Percentiles rank a stretch among this genome's conserved stretches.
These are phyloP conservation scores for Kodamaea neixiangensis DNA, from an alignment of 805 yeast genomes.

Conservation along the genomic window DNA sequence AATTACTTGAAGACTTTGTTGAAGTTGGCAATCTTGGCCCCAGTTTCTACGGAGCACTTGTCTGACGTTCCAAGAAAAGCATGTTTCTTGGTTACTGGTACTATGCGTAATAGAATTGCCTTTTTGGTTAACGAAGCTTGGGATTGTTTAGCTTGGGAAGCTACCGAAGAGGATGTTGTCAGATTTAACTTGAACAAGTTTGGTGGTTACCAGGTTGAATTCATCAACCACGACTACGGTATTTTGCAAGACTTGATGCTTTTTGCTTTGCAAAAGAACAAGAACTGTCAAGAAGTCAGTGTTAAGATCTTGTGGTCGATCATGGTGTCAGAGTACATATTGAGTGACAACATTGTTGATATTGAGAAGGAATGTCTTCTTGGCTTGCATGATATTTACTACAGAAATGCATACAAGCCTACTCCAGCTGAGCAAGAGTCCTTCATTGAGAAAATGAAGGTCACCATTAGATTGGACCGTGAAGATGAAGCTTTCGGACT, in stretches of 20 bases:
- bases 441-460: conserved; percentile 52
- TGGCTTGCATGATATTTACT: conserved; percentile 66
- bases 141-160: conserved; percentile 71
- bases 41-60: conserved; percentile 68
- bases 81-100: conserved; percentile 61
- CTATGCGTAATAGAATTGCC: conserved; percentile 62
- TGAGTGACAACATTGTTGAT: conserved; percentile 57
- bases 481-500: conserved; percentile 63
- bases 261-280: conserved; percentile 67
- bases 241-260: conserved; percentile 65
- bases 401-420: conserved; percentile 58
- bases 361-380: conserved; percentile 63
- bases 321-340: conserved; percentile 63
- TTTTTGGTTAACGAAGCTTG: conserved; percentile 60
- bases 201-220: conserved; percentile 72
- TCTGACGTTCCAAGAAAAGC: conserved; percentile 75
- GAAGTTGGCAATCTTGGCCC: conserved; percentile 62
- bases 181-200: conserved; percentile 62
- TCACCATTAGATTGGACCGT: conserved; percentile 53
- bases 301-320: conserved; percentile 70
- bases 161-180: conserved; percentile 50
- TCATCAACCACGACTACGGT: conserved; percentile 56
- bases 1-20: conserved; percentile 59
- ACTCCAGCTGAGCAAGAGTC: conserved; percentile 52
- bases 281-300: conserved; percentile 60